Percentiles rank a stretch among this genome's conserved stretches.
Evolutionary conservation across 192 early-diverging fungal species (phyloP).

Genomic region (Coemansia nantahalensis): DNA sequence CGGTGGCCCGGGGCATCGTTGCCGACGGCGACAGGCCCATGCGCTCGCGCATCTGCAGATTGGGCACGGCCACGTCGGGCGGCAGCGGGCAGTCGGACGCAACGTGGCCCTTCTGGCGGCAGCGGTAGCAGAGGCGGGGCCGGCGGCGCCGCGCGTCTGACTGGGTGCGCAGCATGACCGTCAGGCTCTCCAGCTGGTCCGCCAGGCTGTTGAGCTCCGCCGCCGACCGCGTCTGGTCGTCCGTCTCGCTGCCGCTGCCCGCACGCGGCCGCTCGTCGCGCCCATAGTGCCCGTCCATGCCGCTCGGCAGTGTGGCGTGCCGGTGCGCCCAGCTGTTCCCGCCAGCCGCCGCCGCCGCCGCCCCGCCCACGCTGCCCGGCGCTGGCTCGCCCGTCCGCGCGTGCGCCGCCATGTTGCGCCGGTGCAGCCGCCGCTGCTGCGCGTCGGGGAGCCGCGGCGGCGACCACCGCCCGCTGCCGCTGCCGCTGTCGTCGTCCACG

Average conservation of each 20-base stretch:
- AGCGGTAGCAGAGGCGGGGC: conserved; percentile 48
- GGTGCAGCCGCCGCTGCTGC: conserved; percentile 39
- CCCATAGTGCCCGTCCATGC: not conserved
- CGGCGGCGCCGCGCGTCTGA: conserved; percentile 43
- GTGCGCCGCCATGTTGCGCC: conserved; percentile 33
- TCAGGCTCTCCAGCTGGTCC: conserved; percentile 45
- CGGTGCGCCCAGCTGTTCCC: too few species aligned
- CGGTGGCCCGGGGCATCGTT: conserved; percentile 12
- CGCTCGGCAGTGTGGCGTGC: not conserved
- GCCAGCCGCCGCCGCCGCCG: too few species aligned
- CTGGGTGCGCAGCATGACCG: conserved; percentile 40
- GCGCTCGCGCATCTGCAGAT: conserved; percentile 26
- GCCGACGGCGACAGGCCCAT: conserved; percentile 8
- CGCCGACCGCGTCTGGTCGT: conserved; percentile 31
- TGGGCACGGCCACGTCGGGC: conserved; percentile 22
- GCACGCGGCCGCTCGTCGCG: conserved; percentile 5
- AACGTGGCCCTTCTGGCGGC: conserved; percentile 50
- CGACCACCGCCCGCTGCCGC: conserved; percentile 27
- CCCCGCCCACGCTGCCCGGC: too few species aligned
- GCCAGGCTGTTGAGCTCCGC: conserved; percentile 40
- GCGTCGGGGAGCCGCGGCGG: conserved; percentile 31
- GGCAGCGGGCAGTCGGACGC: conserved; percentile 43
- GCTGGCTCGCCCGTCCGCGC: not conserved
- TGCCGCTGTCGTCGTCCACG: not conserved
- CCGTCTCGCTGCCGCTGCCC: conserved; percentile 22